Evolutionary conservation across 2,329 filamentous ascomycete genomes (phyloP).

Genomic region (Cercospora brassicicola): DNA sequence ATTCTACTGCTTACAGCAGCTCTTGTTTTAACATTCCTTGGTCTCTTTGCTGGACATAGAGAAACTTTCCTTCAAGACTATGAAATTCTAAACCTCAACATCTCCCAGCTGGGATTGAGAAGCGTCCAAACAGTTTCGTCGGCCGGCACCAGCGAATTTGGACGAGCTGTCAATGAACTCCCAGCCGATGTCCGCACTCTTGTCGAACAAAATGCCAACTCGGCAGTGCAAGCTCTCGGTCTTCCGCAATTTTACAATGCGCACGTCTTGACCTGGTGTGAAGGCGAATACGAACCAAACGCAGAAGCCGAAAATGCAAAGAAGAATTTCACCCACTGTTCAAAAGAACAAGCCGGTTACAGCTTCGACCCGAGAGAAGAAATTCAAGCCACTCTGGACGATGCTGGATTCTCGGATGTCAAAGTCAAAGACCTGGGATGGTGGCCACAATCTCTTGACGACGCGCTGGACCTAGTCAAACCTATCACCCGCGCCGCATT

Average conservation of each 20-base stretch:
- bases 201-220: slow-evolving; percentile 5
- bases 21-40: slow-evolving; percentile 59
- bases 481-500: slow-evolving; percentile 55
- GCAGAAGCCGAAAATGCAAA: slow-evolving; percentile 40
- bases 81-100: slow-evolving; percentile 60
- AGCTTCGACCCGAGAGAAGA: slow-evolving; percentile 57
- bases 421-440: slow-evolving; percentile 52
- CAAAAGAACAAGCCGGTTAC: slow-evolving; percentile 55
- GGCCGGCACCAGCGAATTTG: slow-evolving; percentile 26
- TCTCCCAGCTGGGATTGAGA: slow-evolving; percentile 52
- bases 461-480: slow-evolving; percentile 54
- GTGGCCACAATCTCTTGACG: slow-evolving; percentile 59
- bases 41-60: slow-evolving; percentile 61
- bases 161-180: slow-evolving; percentile 41
- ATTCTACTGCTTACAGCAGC: slow-evolving; percentile 43
- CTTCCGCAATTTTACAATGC: slow-evolving; percentile 62
- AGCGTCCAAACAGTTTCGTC: slow-evolving; percentile 30
- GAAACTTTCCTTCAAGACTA: slow-evolving; percentile 56
- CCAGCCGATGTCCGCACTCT: neutral
- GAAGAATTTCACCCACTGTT: slow-evolving; percentile 58
- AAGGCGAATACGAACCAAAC: slow-evolving; percentile 48
- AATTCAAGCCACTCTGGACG: slow-evolving; percentile 52
- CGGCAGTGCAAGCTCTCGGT: slow-evolving; percentile 51
- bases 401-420: slow-evolving; percentile 42
- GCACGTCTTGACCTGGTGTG: slow-evolving; percentile 62